Conservation (phyloP, 257 asterid genomes). For the Solanum medicagineum region DNA sequence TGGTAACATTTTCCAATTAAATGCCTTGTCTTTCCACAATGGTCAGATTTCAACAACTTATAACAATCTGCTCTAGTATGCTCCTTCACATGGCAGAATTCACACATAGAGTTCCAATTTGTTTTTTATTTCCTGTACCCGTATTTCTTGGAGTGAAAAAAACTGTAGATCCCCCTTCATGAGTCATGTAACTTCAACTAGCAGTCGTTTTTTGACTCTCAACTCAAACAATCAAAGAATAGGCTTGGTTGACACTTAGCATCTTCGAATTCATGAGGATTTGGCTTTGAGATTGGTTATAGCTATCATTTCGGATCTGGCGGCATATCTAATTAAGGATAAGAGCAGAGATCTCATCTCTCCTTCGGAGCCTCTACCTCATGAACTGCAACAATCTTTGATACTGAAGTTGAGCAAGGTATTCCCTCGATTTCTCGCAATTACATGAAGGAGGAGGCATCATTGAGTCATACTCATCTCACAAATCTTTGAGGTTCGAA, state of each 20-base stretch:
- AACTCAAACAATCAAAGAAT: neutral
- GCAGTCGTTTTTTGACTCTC: neutral
- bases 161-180: neutral
- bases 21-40: neutral
- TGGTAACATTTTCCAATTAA: neutral
- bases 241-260: too few species aligned
- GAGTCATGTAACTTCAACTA: rapidly evolving
- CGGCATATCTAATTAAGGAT: too few species aligned
- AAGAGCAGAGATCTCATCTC: too few species aligned
- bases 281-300: neutral
- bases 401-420: neutral
- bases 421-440: neutral
- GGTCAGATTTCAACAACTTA: neutral
- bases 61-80: neutral
- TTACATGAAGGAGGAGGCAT: neutral
- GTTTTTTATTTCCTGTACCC: neutral
- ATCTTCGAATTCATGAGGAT: neutral
- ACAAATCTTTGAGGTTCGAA: too few species aligned
- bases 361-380: too few species aligned
- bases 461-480: too few species aligned
- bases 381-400: neutral
- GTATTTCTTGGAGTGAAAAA: too few species aligned
- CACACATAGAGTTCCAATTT: neutral
- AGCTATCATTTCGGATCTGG: too few species aligned
- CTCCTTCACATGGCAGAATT: neutral